Percentiles rank a stretch among this genome's conserved stretches.
phyloP scores from a whole-genome alignment of 2,329 filamentous ascomycete species.

The Tolypocladium tropicale region DNA sequence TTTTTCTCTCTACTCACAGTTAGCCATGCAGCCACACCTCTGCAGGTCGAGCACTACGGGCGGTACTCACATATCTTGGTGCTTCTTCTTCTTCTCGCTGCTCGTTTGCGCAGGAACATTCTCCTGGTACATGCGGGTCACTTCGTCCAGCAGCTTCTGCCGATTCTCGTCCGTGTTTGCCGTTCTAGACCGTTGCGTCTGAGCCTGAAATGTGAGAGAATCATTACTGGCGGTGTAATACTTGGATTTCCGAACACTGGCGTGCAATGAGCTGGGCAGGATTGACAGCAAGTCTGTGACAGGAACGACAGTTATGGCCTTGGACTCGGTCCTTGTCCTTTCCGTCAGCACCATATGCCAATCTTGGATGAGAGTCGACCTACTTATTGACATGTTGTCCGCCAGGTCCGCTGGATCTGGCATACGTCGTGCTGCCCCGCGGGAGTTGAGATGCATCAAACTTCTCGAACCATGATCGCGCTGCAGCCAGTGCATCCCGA shows the following conservation, averaged over 20 bases:
- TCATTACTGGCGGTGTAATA: constrained; percentile 44
- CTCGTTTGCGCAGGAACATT: constrained; percentile 36
- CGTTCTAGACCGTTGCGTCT: constrained; percentile 40
- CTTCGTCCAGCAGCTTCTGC: constrained; percentile 36
- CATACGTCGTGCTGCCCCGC: constrained; percentile 40
- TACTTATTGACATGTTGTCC: constrained; percentile 56
- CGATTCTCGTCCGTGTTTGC: constrained; percentile 45
- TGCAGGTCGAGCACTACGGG: background rate
- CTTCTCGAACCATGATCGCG: constrained; percentile 38
- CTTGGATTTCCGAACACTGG: constrained; percentile 36
- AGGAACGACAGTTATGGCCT: constrained; percentile 44
- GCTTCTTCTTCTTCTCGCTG: constrained; percentile 35
- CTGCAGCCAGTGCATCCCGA: constrained; percentile 37
- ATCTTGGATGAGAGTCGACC: constrained; percentile 5
- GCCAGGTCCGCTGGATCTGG: constrained; percentile 50
- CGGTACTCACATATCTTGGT: constrained; percentile 32
- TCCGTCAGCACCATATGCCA: constrained; percentile 18
- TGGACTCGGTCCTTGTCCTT: constrained; percentile 45
- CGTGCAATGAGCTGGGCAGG: constrained; percentile 38
- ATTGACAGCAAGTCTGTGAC: constrained; percentile 32
- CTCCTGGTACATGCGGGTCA: constrained; percentile 35
- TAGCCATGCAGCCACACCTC: background rate
- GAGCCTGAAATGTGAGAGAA: constrained; percentile 43
- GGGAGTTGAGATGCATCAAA: constrained; percentile 36
- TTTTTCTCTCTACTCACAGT: constrained; percentile 30